Conservation (phyloP, 1,284 basidiomycete species). For the Ustilago xerochloae region DNA sequence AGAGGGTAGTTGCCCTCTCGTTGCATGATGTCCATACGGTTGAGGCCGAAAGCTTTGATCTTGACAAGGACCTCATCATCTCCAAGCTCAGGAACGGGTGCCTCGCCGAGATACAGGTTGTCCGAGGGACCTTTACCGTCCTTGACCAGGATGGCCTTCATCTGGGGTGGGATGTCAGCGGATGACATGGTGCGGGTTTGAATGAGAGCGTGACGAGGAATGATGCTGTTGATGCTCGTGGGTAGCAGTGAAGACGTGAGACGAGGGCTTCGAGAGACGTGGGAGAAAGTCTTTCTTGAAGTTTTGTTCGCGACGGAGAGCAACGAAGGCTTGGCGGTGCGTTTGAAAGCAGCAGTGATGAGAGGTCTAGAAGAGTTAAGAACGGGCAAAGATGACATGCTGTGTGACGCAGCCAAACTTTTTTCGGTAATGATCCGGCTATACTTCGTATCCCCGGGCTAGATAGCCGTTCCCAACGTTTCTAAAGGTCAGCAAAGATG, state of each 20-base stretch:
- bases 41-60: slow-evolving; percentile 64
- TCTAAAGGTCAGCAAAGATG: too few species aligned
- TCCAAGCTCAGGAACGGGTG: slow-evolving; percentile 73
- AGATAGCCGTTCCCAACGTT: slow-evolving; percentile 29
- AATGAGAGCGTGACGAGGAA: background rate
- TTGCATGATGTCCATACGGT: slow-evolving; percentile 67
- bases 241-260: background rate
- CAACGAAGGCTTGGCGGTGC: background rate
- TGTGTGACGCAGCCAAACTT: slow-evolving; percentile 4
- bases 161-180: slow-evolving; percentile 68
- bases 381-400: slow-evolving; percentile 22
- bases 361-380: background rate
- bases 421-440: slow-evolving; percentile 18
- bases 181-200: slow-evolving; percentile 26
- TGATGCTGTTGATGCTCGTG: background rate
- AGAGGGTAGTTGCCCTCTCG: slow-evolving; percentile 71
- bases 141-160: slow-evolving; percentile 86
- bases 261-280: background rate
- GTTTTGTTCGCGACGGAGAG: background rate
- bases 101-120: slow-evolving; percentile 79
- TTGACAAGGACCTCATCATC: slow-evolving; percentile 78
- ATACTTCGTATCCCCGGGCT: slow-evolving; percentile 32
- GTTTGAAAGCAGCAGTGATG: background rate
- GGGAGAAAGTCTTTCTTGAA: slow-evolving; percentile 6
- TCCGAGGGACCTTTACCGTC: slow-evolving; percentile 81